phyloP scores from a whole-genome alignment of 495 filamentous ascomycete species.

The Neurospora intermedia region DNA sequence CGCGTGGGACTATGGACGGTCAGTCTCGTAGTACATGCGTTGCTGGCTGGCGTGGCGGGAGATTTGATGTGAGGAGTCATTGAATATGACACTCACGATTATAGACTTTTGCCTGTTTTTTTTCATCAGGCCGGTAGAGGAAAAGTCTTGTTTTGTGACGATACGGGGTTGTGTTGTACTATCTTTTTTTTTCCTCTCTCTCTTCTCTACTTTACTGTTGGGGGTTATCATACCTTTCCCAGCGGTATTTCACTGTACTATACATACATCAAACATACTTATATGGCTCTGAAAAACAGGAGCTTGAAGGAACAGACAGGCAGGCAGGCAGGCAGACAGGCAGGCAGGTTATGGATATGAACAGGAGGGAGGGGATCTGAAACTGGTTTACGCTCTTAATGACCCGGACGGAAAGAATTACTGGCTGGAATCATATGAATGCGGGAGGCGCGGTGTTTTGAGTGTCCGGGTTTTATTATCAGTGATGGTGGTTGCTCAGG shows the following conservation, averaged over 20 bases:
- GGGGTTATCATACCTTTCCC: neutral
- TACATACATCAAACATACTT: neutral
- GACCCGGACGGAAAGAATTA: neutral
- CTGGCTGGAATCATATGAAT: neutral
- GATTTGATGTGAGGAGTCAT: constrained; percentile 43
- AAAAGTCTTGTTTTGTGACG: neutral
- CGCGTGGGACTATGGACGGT: constrained; percentile 96
- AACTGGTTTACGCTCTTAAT: neutral
- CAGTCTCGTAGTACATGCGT: constrained; percentile 80
- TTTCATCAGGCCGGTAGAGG: neutral
- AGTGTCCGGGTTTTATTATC: neutral
- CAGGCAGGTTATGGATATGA: neutral
- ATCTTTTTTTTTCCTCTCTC: constrained; percentile 2
- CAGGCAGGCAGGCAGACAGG: neutral
- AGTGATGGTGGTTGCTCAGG: neutral
- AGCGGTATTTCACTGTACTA: neutral
- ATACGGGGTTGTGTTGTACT: neutral
- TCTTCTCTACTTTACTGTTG: neutral
- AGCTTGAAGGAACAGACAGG: neutral
- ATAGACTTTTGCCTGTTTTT: neutral
- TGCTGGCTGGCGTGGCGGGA: constrained; percentile 90
- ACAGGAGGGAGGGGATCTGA: neutral
- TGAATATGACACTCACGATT: neutral
- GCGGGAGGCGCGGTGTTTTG: neutral
- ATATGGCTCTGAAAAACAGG: neutral